Evolutionary conservation across 2,329 filamentous ascomycete species (phyloP), one percentile per base, ranked within the genome.

Genomic region (Trichoderma gracile): DNA sequence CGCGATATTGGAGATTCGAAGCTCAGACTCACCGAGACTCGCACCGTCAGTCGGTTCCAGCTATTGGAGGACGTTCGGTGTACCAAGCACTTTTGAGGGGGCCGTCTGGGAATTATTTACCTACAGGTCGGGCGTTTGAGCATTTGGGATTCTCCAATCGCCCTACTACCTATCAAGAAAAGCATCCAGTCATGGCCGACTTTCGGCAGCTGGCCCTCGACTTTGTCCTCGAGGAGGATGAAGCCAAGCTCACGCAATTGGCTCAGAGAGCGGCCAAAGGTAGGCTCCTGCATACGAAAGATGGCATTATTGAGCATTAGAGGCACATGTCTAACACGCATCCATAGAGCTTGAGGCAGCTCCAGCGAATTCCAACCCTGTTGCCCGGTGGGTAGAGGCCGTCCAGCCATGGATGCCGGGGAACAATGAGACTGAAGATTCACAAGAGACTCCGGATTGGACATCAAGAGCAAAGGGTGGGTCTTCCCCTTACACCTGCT

Each of bases 371-470:
- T 78, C 80, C 54, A 77, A 80, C 54, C 77, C 80, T 3, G 77
- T 85, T 49, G 81, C 81, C 17, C 80, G 82, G 70, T 85, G 83
- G 83, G 83, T 84, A 30, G 80, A 83, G 52, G 82, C 83, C 42
- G 81, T 85, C 63, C 79, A 82, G 68, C 79, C 78, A 62, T 85
- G 83, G 83, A 83, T 85, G 77, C 80, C 79, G 17, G 76, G 75
- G 8, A 76, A 73, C 60, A 74, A 74, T 54, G 78, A 77, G 43
- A 74, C 74, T 10, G 75, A 76, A 19, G 79, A 80, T 58, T 77
- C 76, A 17, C 76, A 78, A 38, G 73, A 76, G n/a, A 76, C 74
- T 42, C 78, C 79, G n/a, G 79, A 84, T 67, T 79, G 84, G 73
- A 84, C 85, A 33, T 75, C 81, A 3, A 78, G 84, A 54, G 81